Evolutionary conservation across 176 grass and related monocot genomes (phyloP).

Genomic region (Raddia guianensis): DNA sequence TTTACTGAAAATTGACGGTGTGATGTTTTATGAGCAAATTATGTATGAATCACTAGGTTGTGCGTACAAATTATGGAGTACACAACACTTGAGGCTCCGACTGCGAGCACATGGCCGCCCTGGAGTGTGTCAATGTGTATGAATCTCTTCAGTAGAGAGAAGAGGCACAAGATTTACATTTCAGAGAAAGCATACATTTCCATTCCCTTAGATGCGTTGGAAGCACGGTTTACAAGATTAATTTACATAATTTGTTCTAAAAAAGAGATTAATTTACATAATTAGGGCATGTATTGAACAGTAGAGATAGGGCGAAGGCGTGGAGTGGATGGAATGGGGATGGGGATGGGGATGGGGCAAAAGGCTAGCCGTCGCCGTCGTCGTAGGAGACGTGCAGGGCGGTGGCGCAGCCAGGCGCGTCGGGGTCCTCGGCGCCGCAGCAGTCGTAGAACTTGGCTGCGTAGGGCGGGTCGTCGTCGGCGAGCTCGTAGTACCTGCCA

Average conservation of each 20-base stretch:
- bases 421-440: slow-evolving; percentile 84
- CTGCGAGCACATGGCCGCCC: too few relatives aligned
- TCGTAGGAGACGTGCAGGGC: slow-evolving; percentile 79
- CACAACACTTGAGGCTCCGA: too few relatives aligned
- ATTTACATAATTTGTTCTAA: too few relatives aligned
- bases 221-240: too few relatives aligned
- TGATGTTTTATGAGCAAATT: too few relatives aligned
- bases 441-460: slow-evolving; percentile 88
- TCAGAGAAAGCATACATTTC: not conserved
- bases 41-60: too few relatives aligned
- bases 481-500: slow-evolving; percentile 76
- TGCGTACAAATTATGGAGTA: too few relatives aligned
- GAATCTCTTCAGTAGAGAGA: not conserved
- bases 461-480: slow-evolving; percentile 75
- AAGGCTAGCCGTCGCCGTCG: slow-evolving; percentile 16
- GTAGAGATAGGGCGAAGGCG: not conserved
- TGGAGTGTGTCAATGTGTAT: too few relatives aligned
- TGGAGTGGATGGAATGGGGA: not conserved
- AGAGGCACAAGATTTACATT: not conserved
- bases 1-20: too few relatives aligned
- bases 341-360: not conserved
- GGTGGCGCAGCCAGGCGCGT: slow-evolving; percentile 65
- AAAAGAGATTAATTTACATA: too few relatives aligned
- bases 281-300: too few relatives aligned
- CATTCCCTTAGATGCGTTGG: too few relatives aligned